Base-by-base conservation (phyloP, 352 stramenopile genomes). In the Phytopythium cucurbitacearum region DNA sequence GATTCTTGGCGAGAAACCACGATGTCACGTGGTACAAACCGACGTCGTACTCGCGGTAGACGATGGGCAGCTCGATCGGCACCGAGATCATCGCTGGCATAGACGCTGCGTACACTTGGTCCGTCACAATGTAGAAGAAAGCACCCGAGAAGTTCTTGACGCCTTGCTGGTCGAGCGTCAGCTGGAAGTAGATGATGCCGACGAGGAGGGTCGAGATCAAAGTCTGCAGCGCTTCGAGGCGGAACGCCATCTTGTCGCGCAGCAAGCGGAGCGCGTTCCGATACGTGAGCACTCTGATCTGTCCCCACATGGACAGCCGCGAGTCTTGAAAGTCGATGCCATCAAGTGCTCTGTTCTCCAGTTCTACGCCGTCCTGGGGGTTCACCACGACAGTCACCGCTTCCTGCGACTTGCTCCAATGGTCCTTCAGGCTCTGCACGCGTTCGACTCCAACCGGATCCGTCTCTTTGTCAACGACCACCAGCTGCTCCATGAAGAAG, bases 401-500 rank as follows among this genome's bases (percentile, higher is more conserved):
- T 40, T 33, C 12, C 11, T 21, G 32, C 40, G 45, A 21, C 15
- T 58, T 57, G 9, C 13, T 33, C 64, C 68, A 80, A 0, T 39
- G 38, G 11, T 71, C 48, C 45, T 73, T 66, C 3, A 80, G 46
- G 13, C 44, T 28, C 28, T 77, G 56, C 3, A 77, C 52, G 7
- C 67, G 64, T 0, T 56, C 57, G 12, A 73, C 54, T 0, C 66
- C 69, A 41, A 51, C 50, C 9, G 38, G 45, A 35, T 80, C 70
- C 0, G 59, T 71, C 12, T 69, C 45, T 48, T 59, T 45, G 12
- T 79, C 67, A 15, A 79, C 16, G 11, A 79, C 64, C 6, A 77
- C 69, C 42, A 81, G 65, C 34, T 79, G 66, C 40, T 68, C 56
- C 66, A 79, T 79, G 44, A 81, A 79, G 43, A 71, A 73, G 28